These are phyloP conservation scores for Phytopythium mirpurense DNA, from an alignment of 352 stramenopile species.

Conservation along the genomic window DNA sequence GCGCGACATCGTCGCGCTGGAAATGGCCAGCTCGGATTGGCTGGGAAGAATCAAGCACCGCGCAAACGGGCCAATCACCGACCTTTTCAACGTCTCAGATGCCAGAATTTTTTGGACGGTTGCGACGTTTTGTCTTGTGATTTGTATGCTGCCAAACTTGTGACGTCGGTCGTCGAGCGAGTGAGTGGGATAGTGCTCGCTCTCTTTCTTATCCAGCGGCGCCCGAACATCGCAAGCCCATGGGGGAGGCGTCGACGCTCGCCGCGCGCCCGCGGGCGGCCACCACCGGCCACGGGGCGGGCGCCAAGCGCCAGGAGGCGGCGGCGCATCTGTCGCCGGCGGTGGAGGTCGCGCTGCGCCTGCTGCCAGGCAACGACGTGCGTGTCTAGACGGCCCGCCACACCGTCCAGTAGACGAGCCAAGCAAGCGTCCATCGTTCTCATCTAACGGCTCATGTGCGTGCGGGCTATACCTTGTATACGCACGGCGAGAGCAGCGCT, in stretches of 20 bases:
- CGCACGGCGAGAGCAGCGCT: constrained; percentile 63
- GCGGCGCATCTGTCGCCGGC: constrained; percentile 36
- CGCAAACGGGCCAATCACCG: neutral
- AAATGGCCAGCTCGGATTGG: too few relatives aligned
- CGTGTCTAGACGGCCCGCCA: constrained; percentile 9
- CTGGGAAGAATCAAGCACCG: neutral
- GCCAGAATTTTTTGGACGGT: neutral
- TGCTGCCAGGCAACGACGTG: constrained; percentile 76
- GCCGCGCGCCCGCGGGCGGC: neutral
- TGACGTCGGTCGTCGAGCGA: too few relatives aligned
- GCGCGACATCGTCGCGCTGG: too few relatives aligned
- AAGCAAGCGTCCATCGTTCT: too few relatives aligned
- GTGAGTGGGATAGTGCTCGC: too few relatives aligned
- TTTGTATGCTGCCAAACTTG: neutral
- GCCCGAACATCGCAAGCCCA: neutral
- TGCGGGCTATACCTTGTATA: too few relatives aligned
- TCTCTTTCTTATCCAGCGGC: too few relatives aligned
- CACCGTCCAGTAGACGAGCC: neutral
- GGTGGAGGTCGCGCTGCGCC: constrained; percentile 47
- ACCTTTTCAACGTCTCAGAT: neutral
- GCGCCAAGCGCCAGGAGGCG: constrained; percentile 1
- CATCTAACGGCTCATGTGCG: too few relatives aligned
- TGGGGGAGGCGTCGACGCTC: constrained; percentile 6
- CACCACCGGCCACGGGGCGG: neutral
- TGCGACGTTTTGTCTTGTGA: neutral